These are phyloP conservation scores for Penicillium diatomitis DNA, from an alignment of 495 filamentous ascomycete genomes.

Conservation along the genomic window DNA sequence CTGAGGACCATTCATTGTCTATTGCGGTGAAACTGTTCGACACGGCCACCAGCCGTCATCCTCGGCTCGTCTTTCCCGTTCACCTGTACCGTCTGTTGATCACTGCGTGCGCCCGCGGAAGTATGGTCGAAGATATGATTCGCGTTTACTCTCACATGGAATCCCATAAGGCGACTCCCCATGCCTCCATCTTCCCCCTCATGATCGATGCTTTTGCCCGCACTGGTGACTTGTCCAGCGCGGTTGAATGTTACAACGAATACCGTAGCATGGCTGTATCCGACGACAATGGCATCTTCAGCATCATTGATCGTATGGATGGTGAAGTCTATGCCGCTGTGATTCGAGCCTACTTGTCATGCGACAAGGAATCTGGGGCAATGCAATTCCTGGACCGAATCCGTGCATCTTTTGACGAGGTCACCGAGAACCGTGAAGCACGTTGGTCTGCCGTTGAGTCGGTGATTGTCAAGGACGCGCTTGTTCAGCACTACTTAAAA, in stretches of 20 bases:
- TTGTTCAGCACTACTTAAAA: slow-evolving; percentile 62
- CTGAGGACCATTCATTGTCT: slow-evolving; percentile 75
- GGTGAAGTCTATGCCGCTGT: slow-evolving; percentile 79
- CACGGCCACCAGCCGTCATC: slow-evolving; percentile 49
- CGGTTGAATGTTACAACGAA: slow-evolving; percentile 92
- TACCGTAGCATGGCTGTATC: slow-evolving; percentile 78
- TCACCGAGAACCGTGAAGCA: slow-evolving; percentile 43
- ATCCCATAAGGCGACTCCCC: slow-evolving; percentile 56
- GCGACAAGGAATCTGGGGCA: slow-evolving; percentile 68
- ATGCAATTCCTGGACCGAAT: slow-evolving; percentile 76
- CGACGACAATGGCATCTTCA: slow-evolving; percentile 64
- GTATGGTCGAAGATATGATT: slow-evolving; percentile 77
- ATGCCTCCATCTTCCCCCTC: slow-evolving; percentile 70
- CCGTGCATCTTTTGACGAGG: slow-evolving; percentile 46
- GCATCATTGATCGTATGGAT: slow-evolving; percentile 66
- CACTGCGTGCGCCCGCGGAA: slow-evolving; percentile 71
- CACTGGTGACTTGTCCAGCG: slow-evolving; percentile 70
- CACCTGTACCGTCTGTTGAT: slow-evolving; percentile 77
- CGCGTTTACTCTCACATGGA: slow-evolving; percentile 87
- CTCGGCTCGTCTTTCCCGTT: slow-evolving; percentile 48
- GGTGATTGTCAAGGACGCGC: slow-evolving; percentile 58
- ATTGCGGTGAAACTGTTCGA: slow-evolving; percentile 80
- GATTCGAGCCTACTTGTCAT: slow-evolving; percentile 75
- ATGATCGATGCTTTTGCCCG: slow-evolving; percentile 91
- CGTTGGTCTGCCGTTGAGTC: slow-evolving; percentile 54